A percentile compares a stretch with the other conserved stretches of the same genome.
Evolutionary conservation across 345 rosid species (phyloP).

Genomic region (Stellera chamaejasme): DNA sequence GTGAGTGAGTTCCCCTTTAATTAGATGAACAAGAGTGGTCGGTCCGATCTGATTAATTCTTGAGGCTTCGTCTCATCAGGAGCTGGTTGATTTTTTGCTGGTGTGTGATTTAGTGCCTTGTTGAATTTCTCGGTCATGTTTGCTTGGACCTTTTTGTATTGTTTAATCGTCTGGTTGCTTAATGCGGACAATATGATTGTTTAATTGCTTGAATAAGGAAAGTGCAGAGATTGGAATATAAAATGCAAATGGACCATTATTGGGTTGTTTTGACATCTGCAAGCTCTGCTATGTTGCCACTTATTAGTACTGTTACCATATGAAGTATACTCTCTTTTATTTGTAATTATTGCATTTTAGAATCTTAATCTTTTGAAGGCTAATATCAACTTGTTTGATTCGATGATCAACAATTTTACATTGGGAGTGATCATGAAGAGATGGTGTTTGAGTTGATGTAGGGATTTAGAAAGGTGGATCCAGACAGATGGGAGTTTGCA

Average conservation of each 20-base stretch:
- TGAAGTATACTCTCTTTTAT: neutral
- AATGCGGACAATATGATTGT: slow-evolving; percentile 15
- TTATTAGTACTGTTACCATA: neutral
- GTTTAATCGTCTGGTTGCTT: slow-evolving; percentile 9
- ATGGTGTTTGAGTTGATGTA: slow-evolving; percentile 25
- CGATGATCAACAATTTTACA: neutral
- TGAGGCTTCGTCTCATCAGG: slow-evolving; percentile 3
- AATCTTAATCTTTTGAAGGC: slow-evolving; percentile 5
- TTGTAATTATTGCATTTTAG: neutral
- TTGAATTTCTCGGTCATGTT: neutral
- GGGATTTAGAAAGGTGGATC: slow-evolving; percentile 97
- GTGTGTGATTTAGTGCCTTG: neutral
- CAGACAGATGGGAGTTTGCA: slow-evolving; percentile 90
- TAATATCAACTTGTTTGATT: neutral
- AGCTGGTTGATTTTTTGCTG: slow-evolving; percentile 5
- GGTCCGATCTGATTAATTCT: slow-evolving; percentile 2
- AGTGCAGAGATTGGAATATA: slow-evolving; percentile 5
- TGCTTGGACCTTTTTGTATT: slow-evolving; percentile 1
- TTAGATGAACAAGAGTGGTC: neutral
- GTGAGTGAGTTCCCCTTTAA: slow-evolving; percentile 30
- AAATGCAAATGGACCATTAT: slow-evolving; percentile 1
- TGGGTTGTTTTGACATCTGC: neutral
- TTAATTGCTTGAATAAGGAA: slow-evolving; percentile 11
- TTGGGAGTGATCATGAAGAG: slow-evolving; percentile 15
- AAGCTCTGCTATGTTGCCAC: neutral